Evolutionary conservation across 129 eudicot genomes (phyloP), one percentile per base, ranked within the genome.

Genomic region (Artemisia tridentata): DNA sequence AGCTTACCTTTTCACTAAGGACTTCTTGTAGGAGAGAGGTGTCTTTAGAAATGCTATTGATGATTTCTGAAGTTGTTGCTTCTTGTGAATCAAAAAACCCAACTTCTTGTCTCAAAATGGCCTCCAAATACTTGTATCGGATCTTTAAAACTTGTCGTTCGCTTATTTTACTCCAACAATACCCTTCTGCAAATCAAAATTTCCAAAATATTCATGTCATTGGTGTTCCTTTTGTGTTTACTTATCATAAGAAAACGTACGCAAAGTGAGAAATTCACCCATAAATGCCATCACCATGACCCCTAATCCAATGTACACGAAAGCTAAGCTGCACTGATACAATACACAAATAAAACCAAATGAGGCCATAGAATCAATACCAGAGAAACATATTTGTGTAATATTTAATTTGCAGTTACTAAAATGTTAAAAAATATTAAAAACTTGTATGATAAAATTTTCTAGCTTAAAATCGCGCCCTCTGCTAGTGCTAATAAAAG

Each of bases 81-180:
- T 89, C 98, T 83, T 92, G 98, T 60, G 98, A 89, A 83, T 92
- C 95, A 71, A 92, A 89, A 76, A 89, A 92, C 4, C 96, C 95
- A n/a, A 89, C 98, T 81, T 92, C 98, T 85, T 92, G 98, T 74
- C 90, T 81, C 15, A 92, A 86, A 25, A 92, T 81, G 41, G 98
- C 86, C 80, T 86, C 98, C 84, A 92, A 74, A 69, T 92, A 92
- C 80, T 82, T 92, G 87, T 92, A 89, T 21, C 98, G 77, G 38
- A 92, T 86, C 81, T 80, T 87, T 23, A 92, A 48, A 49, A 92
- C 98, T 67, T 92, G 98, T 51, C 90, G 51, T 71, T 92, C 98
- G 19, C 98, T 89, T 1, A 88, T 89, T 85, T 92, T 89, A 76
- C 96, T 89, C 98, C 98, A 92, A 29, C 98, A 92, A 64, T 86